Percentiles rank a stretch among this genome's conserved stretches.
Evolutionary conservation across 306 rosid species (phyloP).

Genomic region (Trifolium dubium): DNA sequence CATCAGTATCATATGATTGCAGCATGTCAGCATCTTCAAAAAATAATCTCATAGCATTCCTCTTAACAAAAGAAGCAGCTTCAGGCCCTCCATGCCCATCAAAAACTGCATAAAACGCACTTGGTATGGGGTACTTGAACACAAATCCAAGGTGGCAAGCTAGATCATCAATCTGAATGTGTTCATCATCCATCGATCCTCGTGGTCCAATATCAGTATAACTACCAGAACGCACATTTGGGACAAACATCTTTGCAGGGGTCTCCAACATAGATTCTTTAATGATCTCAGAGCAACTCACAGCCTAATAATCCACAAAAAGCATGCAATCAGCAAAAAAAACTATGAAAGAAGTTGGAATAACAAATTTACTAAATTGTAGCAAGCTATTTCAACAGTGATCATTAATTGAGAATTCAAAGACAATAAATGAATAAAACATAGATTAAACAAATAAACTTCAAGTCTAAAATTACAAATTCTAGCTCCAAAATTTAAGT

Average conservation of each 20-base stretch:
- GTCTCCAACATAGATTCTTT: constrained; percentile 53
- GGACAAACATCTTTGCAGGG: constrained; percentile 56
- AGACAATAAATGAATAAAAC: constrained; percentile 13
- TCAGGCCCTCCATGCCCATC: constrained; percentile 97
- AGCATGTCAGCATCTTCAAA: constrained; percentile 74
- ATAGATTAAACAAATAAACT: constrained; percentile 17
- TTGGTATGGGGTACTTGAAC: constrained; percentile 55
- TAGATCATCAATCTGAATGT: constrained; percentile 77
- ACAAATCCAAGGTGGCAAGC: constrained; percentile 66
- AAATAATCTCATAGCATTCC: constrained; percentile 75
- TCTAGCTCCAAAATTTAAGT: constrained; percentile 30
- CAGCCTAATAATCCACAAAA: constrained; percentile 58
- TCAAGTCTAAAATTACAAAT: constrained; percentile 3
- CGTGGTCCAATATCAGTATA: constrained; percentile 74
- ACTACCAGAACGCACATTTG: constrained; percentile 80
- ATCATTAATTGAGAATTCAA: neutral
- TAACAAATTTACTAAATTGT: neutral
- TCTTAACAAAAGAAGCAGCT: constrained; percentile 83
- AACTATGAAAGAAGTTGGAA: neutral
- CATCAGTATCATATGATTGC: constrained; percentile 59
- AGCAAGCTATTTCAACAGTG: neutral
- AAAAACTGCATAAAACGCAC: constrained; percentile 88
- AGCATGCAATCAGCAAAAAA: constrained; percentile 13
- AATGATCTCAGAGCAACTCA: constrained; percentile 57
- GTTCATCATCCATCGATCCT: constrained; percentile 87